phyloP scores from a whole-genome alignment of 2,329 filamentous ascomycete genomes.

The Hypoxylon sp. region DNA sequence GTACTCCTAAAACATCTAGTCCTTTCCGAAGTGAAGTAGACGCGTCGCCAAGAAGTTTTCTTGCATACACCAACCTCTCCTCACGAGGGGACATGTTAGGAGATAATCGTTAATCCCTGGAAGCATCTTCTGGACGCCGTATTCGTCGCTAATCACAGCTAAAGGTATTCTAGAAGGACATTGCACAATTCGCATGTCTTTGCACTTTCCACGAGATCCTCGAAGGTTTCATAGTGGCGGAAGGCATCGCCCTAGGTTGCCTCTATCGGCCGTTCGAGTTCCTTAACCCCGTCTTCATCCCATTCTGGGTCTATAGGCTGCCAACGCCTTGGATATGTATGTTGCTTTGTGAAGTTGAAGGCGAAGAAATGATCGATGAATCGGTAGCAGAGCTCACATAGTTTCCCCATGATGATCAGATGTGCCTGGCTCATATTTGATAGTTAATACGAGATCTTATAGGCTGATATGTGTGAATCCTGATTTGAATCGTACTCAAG shows the following conservation, averaged over 20 bases:
- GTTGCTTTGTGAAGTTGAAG: conserved; percentile 23
- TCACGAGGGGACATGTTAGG: conserved; percentile 24
- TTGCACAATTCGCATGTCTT: conserved; percentile 36
- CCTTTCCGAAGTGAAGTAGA: conserved; percentile 38
- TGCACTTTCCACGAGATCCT: conserved; percentile 33
- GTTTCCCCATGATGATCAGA: conserved; percentile 19
- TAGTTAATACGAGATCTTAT: background rate
- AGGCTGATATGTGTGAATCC: background rate
- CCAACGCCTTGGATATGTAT: conserved; percentile 26
- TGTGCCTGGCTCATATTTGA: conserved; percentile 18
- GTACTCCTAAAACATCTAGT: conserved; percentile 44
- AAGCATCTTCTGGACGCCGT: conserved; percentile 41
- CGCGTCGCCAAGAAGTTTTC: conserved; percentile 38
- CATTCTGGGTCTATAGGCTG: conserved; percentile 11
- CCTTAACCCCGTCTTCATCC: background rate
- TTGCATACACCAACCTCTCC: conserved; percentile 44
- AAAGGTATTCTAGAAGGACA: conserved; percentile 33
- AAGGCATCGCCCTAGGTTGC: conserved; percentile 34
- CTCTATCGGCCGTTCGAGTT: background rate
- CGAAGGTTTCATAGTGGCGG: conserved; percentile 31
- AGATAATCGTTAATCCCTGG: conserved; percentile 37
- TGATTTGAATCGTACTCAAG: background rate
- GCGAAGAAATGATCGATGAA: conserved; percentile 35
- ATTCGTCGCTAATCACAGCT: conserved; percentile 31
- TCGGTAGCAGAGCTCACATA: conserved; percentile 32